Percentiles rank a stretch among this genome's conserved stretches.
Evolutionary conservation across 106 monocot genomes (phyloP).

Genomic region (Chionographis japonica): DNA sequence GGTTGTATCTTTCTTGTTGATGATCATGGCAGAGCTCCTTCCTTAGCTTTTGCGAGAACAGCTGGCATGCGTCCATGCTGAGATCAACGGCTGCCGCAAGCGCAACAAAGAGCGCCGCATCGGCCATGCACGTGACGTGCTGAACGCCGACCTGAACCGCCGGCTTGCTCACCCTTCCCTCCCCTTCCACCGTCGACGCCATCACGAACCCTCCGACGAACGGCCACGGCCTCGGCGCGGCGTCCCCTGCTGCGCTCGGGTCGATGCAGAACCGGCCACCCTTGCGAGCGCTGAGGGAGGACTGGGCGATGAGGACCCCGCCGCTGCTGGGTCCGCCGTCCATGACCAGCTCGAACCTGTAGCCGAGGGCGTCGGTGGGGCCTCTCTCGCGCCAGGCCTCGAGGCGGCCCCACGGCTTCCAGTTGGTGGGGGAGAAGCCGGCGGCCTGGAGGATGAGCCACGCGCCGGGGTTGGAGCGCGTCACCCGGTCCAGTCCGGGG

Average conservation of each 20-base stretch:
- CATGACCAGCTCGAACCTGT: slow-evolving; percentile 43
- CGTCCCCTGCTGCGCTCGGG: slow-evolving; percentile 4
- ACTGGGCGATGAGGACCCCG: slow-evolving; percentile 48
- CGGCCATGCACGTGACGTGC: slow-evolving; percentile 57
- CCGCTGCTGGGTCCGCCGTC: slow-evolving; percentile 21
- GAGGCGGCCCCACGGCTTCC: slow-evolving; percentile 81
- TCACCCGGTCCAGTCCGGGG: slow-evolving; percentile 67
- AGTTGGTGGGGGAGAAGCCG: slow-evolving; percentile 25
- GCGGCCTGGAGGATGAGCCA: slow-evolving; percentile 75
- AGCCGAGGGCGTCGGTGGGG: slow-evolving; percentile 52
- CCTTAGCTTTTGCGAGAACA: slow-evolving; percentile 71
- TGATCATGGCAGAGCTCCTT: slow-evolving; percentile 61
- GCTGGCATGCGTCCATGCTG: slow-evolving; percentile 81
- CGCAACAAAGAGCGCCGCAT: slow-evolving; percentile 76
- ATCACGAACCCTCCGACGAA: slow-evolving; percentile 55
- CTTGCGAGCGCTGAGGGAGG: slow-evolving; percentile 34
- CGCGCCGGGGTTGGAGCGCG: slow-evolving; percentile 73
- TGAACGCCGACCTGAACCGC: slow-evolving; percentile 60
- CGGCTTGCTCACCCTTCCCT: slow-evolving; percentile 61
- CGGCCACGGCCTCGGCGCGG: slow-evolving; percentile 13
- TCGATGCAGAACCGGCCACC: slow-evolving; percentile 65
- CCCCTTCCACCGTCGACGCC: slow-evolving; percentile 62
- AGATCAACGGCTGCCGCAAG: slow-evolving; percentile 75
- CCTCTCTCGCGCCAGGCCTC: slow-evolving; percentile 82
- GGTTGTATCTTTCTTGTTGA: neutral